phyloP scores from a whole-genome alignment of 2,329 filamentous ascomycete species.

The Lachnellula suecica region DNA sequence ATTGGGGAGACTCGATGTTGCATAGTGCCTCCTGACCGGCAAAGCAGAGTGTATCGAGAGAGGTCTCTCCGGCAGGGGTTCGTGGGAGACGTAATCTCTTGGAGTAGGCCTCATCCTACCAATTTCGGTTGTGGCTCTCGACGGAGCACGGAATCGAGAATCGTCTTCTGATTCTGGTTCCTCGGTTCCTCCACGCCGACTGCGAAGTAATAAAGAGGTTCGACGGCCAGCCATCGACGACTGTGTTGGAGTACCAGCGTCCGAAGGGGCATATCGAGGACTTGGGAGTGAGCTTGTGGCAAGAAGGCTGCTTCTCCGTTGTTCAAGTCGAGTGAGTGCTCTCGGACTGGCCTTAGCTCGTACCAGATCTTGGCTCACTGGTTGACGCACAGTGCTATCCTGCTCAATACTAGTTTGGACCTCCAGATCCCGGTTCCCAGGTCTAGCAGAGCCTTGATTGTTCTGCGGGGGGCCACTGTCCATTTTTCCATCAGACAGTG shows the following conservation, averaged over 20 bases:
- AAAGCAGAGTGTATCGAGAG: conserved; percentile 44
- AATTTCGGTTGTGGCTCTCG: conserved; percentile 59
- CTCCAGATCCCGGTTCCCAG: conserved; percentile 20
- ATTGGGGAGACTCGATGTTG: conserved; percentile 44
- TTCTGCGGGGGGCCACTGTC: conserved; percentile 17
- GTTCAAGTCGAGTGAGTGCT: conserved; percentile 33
- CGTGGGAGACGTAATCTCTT: conserved; percentile 42
- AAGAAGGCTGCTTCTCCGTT: conserved; percentile 33
- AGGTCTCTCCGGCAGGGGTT: conserved; percentile 35
- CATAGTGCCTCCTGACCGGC: conserved; percentile 52
- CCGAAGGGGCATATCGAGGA: conserved; percentile 29
- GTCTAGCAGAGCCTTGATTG: conserved; percentile 11
- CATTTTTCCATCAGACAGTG: conserved; percentile 63
- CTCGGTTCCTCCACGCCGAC: conserved; percentile 30
- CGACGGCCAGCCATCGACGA: conserved; percentile 54
- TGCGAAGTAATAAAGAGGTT: conserved; percentile 51
- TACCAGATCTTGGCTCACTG: conserved; percentile 19
- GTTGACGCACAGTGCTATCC: conserved; percentile 17
- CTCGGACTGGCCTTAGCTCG: conserved; percentile 31
- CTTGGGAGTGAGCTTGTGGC: conserved; percentile 29
- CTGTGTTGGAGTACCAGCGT: conserved; percentile 37
- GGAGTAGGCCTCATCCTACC: conserved; percentile 35
- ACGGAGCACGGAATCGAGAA: conserved; percentile 52
- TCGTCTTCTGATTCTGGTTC: conserved; percentile 44
- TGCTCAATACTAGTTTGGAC: conserved; percentile 20